phyloP scores from a whole-genome alignment of 192 early-diverging fungal species.

The Backusella tarrabulga region DNA sequence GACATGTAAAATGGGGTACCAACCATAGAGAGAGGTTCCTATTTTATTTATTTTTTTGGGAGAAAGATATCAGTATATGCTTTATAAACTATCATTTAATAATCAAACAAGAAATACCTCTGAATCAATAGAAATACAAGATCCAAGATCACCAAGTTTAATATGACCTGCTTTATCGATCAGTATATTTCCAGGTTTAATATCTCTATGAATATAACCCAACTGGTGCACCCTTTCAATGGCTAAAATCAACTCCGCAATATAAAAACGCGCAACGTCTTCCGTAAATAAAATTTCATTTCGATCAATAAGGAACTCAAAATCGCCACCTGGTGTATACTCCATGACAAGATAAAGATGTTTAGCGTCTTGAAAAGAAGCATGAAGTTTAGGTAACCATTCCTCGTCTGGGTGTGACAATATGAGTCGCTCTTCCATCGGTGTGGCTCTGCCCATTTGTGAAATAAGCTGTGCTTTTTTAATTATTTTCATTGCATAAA shows the following conservation, averaged over 20 bases:
- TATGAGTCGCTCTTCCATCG: constrained; percentile 84
- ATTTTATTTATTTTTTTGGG: neutral
- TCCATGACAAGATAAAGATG: constrained; percentile 97
- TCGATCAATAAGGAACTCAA: constrained; percentile 90
- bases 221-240: constrained; percentile 81
- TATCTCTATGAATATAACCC: constrained; percentile 87
- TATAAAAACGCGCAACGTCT: constrained; percentile 79
- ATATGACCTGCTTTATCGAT: constrained; percentile 60
- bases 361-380: constrained; percentile 81
- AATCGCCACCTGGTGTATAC: constrained; percentile 93
- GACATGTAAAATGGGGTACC: constrained; percentile 91
- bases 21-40: neutral
- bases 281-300: constrained; percentile 75
- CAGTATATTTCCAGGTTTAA: constrained; percentile 66
- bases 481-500: constrained; percentile 82
- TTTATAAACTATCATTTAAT: neutral
- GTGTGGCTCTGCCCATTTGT: constrained; percentile 76
- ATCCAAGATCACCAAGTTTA: constrained; percentile 69
- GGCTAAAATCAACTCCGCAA: constrained; percentile 83
- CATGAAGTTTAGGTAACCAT: constrained; percentile 71
- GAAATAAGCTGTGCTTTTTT: constrained; percentile 71
- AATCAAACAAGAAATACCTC: constrained; percentile 15
- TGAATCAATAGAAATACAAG: constrained; percentile 66
- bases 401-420: constrained; percentile 60
- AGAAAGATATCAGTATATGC: neutral